Evolutionary conservation across 2,329 filamentous ascomycete species (phyloP), one percentile per base, ranked within the genome.

Genomic region (Trichoderma sp.): DNA sequence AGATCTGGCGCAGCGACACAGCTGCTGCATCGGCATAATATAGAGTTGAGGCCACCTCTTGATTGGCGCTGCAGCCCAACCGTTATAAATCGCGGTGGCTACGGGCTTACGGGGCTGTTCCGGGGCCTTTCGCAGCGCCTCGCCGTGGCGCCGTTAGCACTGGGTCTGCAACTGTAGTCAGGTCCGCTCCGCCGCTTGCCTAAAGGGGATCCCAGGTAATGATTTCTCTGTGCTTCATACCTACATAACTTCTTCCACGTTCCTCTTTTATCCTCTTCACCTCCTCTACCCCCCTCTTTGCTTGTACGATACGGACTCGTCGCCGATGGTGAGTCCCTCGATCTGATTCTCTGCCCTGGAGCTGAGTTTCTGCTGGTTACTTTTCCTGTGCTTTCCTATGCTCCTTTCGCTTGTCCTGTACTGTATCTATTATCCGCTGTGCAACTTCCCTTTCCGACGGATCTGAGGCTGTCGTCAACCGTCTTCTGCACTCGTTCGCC

Each of bases 171-270:
- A 52, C 37, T 14, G 13, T 27, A 40, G 24, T 37, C 24, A 35
- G 31, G 33, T 24, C 65, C 47, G 58, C 37, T 43, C 35, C 65
- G 65, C 65, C 65, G 49, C 65, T 68, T 68, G 65, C 57, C 65
- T 61, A 61, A 61, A 68, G 19, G 24, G 64, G 49, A 59, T 66
- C 47, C 47, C 64, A 40, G 58, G 64, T 59, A 56, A 27, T 37
- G 21, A 33, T 57, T 55, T 33, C 57, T 61, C 35, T 35, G 33
- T 56, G 29, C 40, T 59, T 49, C 19, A 24, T 7, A 47, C 19
- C n/a, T 7, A 47, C 13, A 21, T 7, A n/a, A 21, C n/a, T 24
- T 24, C 13, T 52, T n/a, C n/a, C n/a, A 14, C 19, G 10, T 59
- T 21, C 35, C 55, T 59, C 37, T 55, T 55, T 37, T 40, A 33